A percentile compares a stretch with the other conserved stretches of the same genome.
Evolutionary conservation across 495 filamentous ascomycete species (phyloP).

Genomic region (Aspergillus asperescens): DNA sequence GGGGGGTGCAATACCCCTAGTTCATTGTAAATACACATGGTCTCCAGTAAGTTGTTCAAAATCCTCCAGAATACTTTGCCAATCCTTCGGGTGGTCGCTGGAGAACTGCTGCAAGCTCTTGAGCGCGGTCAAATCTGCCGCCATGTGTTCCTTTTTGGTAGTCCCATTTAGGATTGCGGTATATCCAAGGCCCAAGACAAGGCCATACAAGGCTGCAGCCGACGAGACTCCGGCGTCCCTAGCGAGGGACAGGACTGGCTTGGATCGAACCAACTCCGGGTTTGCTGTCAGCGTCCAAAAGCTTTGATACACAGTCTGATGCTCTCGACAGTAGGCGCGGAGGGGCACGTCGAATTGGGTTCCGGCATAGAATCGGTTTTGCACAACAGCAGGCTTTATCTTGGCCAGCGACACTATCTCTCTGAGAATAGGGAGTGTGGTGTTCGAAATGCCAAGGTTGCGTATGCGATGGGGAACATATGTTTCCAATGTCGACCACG

Average conservation of each 20-base stretch:
- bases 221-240: conserved; percentile 38
- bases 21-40: conserved; percentile 9
- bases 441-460: conserved; percentile 70
- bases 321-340: conserved; percentile 56
- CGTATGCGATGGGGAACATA: conserved; percentile 61
- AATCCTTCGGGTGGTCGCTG: conserved; percentile 35
- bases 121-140: conserved; percentile 55
- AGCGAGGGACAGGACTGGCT: conserved; percentile 50
- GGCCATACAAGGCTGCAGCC: conserved; percentile 59
- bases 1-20: neutral
- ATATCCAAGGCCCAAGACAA: conserved; percentile 56
- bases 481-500: conserved; percentile 57
- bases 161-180: conserved; percentile 67
- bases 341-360: conserved; percentile 58
- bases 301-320: conserved; percentile 61
- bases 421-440: conserved; percentile 47
- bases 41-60: conserved; percentile 50
- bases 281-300: conserved; percentile 82
- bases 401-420: conserved; percentile 39
- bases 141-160: conserved; percentile 57
- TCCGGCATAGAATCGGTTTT: conserved; percentile 65
- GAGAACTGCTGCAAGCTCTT: conserved; percentile 45
- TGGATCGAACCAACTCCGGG: conserved; percentile 47
- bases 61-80: conserved; percentile 38
- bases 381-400: conserved; percentile 60